Conservation (phyloP, 2,329 filamentous ascomycete species). For the Bipolaris bicolor region DNA sequence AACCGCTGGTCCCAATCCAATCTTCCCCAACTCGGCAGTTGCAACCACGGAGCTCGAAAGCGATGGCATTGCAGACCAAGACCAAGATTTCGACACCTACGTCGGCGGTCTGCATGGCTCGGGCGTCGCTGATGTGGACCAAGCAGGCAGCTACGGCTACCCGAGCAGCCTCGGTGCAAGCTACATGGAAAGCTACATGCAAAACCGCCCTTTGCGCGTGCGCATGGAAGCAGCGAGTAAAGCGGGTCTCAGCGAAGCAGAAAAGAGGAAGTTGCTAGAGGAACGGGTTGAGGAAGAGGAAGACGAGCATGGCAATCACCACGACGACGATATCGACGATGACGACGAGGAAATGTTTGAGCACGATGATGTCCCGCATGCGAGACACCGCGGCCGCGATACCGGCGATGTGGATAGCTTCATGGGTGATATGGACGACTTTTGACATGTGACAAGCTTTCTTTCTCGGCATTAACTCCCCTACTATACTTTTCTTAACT, state of each 20-base stretch:
- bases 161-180: constrained; percentile 44
- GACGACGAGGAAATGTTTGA: constrained; percentile 19
- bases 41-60: constrained; percentile 18
- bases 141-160: constrained; percentile 44
- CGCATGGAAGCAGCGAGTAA: constrained; percentile 44
- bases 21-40: constrained; percentile 20
- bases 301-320: constrained; percentile 5
- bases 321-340: constrained; percentile 22
- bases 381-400: neutral
- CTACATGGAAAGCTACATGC: constrained; percentile 49
- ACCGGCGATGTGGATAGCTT: constrained; percentile 7
- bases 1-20: constrained; percentile 28
- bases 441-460: constrained; percentile 22
- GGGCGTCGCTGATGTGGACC: constrained; percentile 44
- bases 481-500: neutral
- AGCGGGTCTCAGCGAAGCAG: constrained; percentile 33
- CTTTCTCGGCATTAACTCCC: too few species aligned
- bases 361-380: neutral
- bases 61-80: constrained; percentile 23
- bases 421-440: constrained; percentile 45
- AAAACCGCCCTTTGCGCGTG: constrained; percentile 44
- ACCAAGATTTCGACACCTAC: constrained; percentile 40
- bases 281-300: constrained; percentile 16
- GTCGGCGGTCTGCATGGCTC: constrained; percentile 45
- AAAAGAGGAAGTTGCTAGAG: constrained; percentile 28